Evolutionary conservation across 805 yeast genomes (phyloP).

Genomic region (Monosporozyma servazzii): DNA sequence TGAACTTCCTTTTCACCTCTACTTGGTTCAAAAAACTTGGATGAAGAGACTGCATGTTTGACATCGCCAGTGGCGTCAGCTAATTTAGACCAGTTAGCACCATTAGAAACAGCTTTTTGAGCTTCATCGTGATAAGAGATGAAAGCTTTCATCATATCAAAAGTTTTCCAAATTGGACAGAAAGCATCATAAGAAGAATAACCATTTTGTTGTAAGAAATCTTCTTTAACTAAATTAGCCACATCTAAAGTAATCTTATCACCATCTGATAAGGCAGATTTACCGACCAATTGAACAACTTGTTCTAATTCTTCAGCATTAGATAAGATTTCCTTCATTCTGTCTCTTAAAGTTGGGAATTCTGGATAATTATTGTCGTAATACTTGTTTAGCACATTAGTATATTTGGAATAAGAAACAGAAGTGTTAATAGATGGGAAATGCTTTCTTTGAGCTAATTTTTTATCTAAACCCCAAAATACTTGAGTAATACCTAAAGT

Average conservation of each 20-base stretch:
- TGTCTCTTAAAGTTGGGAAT: conserved; percentile 82
- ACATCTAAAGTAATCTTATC: conserved; percentile 96
- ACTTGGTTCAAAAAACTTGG: conserved; percentile 93
- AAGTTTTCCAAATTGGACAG: conserved; percentile 99
- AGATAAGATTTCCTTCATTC: conserved; percentile 87
- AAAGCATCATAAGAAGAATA: conserved; percentile 96
- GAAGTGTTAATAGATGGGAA: conserved; percentile 98
- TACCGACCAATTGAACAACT: conserved; percentile 98
- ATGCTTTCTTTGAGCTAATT: conserved; percentile 98
- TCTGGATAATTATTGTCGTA: conserved; percentile 84
- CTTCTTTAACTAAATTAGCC: conserved; percentile 85
- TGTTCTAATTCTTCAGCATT: conserved; percentile 98
- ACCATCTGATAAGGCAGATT: conserved; percentile 91
- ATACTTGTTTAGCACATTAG: conserved; percentile 73
- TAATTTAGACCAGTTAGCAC: conserved; percentile 90
- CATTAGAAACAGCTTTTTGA: conserved; percentile 88
- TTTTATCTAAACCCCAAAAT: conserved; percentile 99
- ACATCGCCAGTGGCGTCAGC: conserved; percentile 83
- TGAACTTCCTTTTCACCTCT: conserved; percentile 74
- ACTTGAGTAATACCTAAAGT: conserved; percentile 99
- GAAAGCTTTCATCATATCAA: conserved; percentile 94
- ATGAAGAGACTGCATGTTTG: conserved; percentile 85
- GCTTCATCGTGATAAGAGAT: conserved; percentile 92
- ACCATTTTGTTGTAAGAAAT: conserved; percentile 98
- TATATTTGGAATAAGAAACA: conserved; percentile 94